phyloP scores from a whole-genome alignment of 139 green algal genomes.

The Raphidocelis subcapitata region DNA sequence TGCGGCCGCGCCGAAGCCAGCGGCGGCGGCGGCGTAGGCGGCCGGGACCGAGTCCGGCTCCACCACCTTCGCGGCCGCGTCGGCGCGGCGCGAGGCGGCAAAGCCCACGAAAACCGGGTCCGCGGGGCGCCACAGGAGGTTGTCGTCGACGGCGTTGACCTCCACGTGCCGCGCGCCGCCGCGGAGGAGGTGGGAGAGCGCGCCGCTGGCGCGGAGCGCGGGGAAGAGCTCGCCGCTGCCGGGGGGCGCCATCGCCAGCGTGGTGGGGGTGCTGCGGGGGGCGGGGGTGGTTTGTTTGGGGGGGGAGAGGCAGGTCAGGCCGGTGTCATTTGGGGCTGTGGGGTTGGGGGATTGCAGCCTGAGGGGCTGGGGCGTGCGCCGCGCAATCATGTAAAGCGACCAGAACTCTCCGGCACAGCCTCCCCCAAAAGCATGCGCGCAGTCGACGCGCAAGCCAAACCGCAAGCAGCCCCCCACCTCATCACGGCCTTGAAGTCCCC shows the following conservation, averaged over 20 bases:
- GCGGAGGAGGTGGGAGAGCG: conserved; percentile 46
- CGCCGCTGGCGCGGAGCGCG: conserved; percentile 53
- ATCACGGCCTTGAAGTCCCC: too few species aligned
- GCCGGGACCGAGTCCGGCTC: conserved; percentile 9
- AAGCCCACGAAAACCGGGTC: conserved; percentile 71
- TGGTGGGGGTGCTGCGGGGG: too few species aligned
- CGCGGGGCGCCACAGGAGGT: conserved; percentile 58
- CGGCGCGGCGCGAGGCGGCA: conserved; percentile 35
- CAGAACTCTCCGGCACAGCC: too few species aligned
- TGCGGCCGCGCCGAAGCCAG: not conserved
- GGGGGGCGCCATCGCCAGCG: conserved; percentile 63
- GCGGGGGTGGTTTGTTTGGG: too few species aligned
- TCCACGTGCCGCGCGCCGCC: conserved; percentile 65
- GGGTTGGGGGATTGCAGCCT: too few species aligned
- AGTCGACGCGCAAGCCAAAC: too few species aligned
- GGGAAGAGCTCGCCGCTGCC: conserved; percentile 87
- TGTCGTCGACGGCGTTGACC: conserved; percentile 70
- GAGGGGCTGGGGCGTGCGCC: too few species aligned
- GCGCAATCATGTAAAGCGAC: too few species aligned
- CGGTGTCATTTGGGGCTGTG: too few species aligned
- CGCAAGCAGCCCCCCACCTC: too few species aligned
- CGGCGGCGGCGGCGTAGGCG: not conserved
- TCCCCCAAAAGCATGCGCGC: too few species aligned
- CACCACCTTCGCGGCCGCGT: conserved; percentile 19
- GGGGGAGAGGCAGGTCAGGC: too few species aligned